Evolutionary conservation across 2,329 filamentous ascomycete species (phyloP), one percentile per base, ranked within the genome.

Genomic region (Clonostachys rosea): DNA sequence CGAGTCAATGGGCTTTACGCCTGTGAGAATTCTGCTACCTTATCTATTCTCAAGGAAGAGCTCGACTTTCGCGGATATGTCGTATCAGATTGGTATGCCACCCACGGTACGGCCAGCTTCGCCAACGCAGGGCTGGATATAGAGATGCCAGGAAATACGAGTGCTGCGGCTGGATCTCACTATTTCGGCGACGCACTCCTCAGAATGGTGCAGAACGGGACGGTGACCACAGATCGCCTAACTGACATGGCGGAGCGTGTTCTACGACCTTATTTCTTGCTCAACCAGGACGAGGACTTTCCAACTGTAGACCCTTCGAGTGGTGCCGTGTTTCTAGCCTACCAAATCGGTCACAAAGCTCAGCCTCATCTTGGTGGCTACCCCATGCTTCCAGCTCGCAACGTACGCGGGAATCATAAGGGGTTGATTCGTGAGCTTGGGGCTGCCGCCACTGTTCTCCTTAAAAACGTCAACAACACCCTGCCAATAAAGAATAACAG

Each of bases 401-500:
- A 69, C 20, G 67, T 62, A 1, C 64, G 59, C 11, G 55, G 54
- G 35, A 37, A 63, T 46, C 57, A 70, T 55, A 49, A 49, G 37
- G 18, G 52, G 40, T 20, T 62, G 50, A 56, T 68, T 56, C 48
- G 66, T 49, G 50, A 65, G 52, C 43, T 73, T 47, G 58, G 61
- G 48, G 55, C 69, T 48, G 59, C 66, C 46, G 54, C 61, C 6
- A 67, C 66, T 34, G 62, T 70, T 12, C 50, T 54, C 33, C 43
- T 54, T 8, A 54, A 54, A 35, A 53, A 53, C 30, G 72, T 73
- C 34, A 64, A 62, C 12, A 70, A 79, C 5, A 78, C 83, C 58
- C 12, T 82, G 78, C 6, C 81, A 82, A 60, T 82, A 79, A 14
- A 83, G 70, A 53, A 60, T 74, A 45, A 66, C 75, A 84, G 58